Percentiles rank a stretch among this genome's conserved stretches.
phyloP scores from a whole-genome alignment of 73 alveolate species.

The Paramecium biaurelia region DNA sequence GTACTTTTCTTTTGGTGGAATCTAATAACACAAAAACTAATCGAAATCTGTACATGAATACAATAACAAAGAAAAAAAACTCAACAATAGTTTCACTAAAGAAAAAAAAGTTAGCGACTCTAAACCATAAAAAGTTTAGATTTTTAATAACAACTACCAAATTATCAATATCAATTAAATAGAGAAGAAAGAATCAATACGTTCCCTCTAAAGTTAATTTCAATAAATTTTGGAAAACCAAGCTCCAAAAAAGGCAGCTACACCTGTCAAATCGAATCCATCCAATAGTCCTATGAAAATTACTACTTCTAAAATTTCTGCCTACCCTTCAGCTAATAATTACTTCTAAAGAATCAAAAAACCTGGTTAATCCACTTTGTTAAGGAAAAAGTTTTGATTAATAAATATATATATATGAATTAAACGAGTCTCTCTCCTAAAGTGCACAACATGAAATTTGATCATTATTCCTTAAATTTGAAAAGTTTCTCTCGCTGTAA shows the following conservation, averaged over 20 bases:
- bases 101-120: background rate
- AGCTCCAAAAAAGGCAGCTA: background rate
- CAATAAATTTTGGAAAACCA: background rate
- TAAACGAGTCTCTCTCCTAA: background rate
- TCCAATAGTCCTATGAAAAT: background rate
- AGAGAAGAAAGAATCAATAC: background rate
- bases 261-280: background rate
- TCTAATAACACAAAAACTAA: background rate
- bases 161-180: conserved; percentile 4
- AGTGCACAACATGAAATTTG: background rate
- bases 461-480: background rate
- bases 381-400: background rate
- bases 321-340: background rate
- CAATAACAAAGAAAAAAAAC: background rate
- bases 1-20: background rate
- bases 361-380: background rate
- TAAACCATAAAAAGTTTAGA: background rate
- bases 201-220: background rate
- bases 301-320: background rate
- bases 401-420: background rate
- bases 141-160: conserved; percentile 24
- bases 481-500: background rate
- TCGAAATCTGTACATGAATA: background rate
- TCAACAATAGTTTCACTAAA: background rate
- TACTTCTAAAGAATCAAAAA: background rate